Evolutionary conservation across 345 rosid genomes (phyloP), one percentile per base, ranked within the genome.

Genomic region (Salix caprea): DNA sequence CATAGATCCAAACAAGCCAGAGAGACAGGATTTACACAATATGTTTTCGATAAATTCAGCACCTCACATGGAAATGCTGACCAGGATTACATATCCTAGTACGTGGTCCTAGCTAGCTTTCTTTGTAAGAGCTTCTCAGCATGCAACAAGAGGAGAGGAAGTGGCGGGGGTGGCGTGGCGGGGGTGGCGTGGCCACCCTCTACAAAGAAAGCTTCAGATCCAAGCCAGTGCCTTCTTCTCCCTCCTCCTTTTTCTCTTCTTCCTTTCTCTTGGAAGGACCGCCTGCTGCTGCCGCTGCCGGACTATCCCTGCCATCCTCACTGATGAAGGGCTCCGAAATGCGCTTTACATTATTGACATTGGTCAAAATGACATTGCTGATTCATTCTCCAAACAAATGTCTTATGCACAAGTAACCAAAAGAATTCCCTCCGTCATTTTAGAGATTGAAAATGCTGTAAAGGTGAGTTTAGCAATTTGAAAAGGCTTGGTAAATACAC

Each of bases 291-390:
- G 46, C 46, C 1, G 79, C 67, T 0, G 28, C 71, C 14, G 77
- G 58, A 34, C 37, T 60, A 11, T 78, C 48, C 24, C 34, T 19
- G 62, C 44, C 50, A 68, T 69, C 74, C n/a, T 71, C 74, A 82
- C 69, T 7, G 85, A 78, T 21, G 85, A 76, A 48, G 94, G 92
- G 21, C 92, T 94, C 74, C 73, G 60, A 69, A 85, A 86, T 65
- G 98, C 98, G 0, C 89, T 94, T 73, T 91, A 90, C 88, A 88
- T 90, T 84, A 87, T 91, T 64, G 98, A 94, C 76, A 91, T 94
- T 12, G 98, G 98, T 0, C 97, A 94, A 62, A 92, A 94, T 65
- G 97, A 94, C 86, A 66, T 94, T 0, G 93, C 98, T 2, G 82
- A 88, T 84, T 85, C 97, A 13, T 92, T 92, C 76, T 83, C 90